Evolutionary conservation across 805 yeast species (phyloP), one percentile per base, ranked within the genome.

Genomic region (Hanseniaspora opuntiae): DNA sequence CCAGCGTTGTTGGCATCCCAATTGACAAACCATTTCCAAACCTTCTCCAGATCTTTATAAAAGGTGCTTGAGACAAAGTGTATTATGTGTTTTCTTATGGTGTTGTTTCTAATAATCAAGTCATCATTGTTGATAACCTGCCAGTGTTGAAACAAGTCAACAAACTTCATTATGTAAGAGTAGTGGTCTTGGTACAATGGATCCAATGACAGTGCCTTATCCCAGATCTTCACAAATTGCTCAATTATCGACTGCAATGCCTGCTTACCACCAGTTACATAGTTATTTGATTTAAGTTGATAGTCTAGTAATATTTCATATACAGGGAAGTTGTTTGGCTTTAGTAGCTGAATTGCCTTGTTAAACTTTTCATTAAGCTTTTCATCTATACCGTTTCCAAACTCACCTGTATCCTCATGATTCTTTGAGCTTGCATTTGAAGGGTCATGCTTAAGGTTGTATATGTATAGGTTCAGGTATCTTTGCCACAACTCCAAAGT

Each of bases 1-100:
- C 53, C 53, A 2, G 47, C 53, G 16, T 49, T 49, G 20, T 49
- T 49, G 3, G 53, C 47, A 49, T 49, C 53, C 53, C 53, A 49
- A 22, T 42, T 49, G 11, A 41, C 35, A 42, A 49, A 49, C 53
- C 53, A 49, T n/a, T 49, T 49, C 53, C 53, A 49, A n/a, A 49
- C 53, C 20, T 41, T 49, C 40, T 49, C 53, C 19, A 49, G 28
- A 33, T 49, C 53, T 19, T 35, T 49, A 19, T 49, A 49, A 19
- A 39, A 49, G 12, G 53, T 33, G 11, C 38, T 32, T 4, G 53
- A 33, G 2, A 49, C 53, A 41, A 49, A 49, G 37, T 49, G 47
- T 12, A 49, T 42, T 4, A 49, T 40, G 37, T 49, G 47, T 22
- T 49, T 49, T 49, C 53, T 49, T 10, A 49, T 49, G 19, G 53